Conservation (phyloP, 768 basidiomycete species). For the Mycena haematopus region DNA sequence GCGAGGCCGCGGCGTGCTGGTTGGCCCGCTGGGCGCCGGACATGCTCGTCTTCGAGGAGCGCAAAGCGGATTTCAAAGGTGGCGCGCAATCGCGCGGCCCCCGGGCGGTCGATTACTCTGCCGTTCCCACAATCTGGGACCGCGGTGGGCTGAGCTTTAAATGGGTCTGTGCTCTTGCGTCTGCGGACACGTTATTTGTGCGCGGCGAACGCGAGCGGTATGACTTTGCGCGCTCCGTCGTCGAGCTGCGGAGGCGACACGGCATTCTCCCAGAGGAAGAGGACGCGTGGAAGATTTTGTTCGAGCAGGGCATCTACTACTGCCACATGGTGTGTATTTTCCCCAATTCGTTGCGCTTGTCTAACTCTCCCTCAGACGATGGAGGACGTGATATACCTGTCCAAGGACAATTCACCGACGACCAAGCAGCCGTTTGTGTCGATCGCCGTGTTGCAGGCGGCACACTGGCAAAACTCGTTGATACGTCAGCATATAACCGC, state of each 20-base stretch:
- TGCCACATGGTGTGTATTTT: slow-evolving; percentile 73
- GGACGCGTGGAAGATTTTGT: slow-evolving; percentile 69
- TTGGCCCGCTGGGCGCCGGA: slow-evolving; percentile 85
- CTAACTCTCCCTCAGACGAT: slow-evolving; percentile 57
- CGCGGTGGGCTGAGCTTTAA: slow-evolving; percentile 71
- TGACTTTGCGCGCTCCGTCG: slow-evolving; percentile 72
- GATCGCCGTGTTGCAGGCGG: slow-evolving; percentile 68
- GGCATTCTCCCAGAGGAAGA: slow-evolving; percentile 71
- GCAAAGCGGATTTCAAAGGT: slow-evolving; percentile 35
- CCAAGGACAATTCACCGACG: slow-evolving; percentile 74
- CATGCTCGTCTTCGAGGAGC: slow-evolving; percentile 71
- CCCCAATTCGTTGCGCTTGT: slow-evolving; percentile 12
- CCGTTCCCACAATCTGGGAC: slow-evolving; percentile 70
- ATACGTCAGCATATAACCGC: slow-evolving; percentile 64
- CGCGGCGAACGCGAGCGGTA: slow-evolving; percentile 82
- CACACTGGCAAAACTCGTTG: slow-evolving; percentile 82
- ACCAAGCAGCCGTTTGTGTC: slow-evolving; percentile 76
- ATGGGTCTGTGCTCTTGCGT: slow-evolving; percentile 78
- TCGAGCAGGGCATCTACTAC: slow-evolving; percentile 83
- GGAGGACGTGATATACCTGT: slow-evolving; percentile 80
- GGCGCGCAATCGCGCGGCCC: no score
- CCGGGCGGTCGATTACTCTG: slow-evolving; percentile 29
- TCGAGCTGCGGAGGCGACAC: slow-evolving; percentile 71
- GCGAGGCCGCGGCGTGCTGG: slow-evolving; percentile 90
- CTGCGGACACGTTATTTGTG: slow-evolving; percentile 83